phyloP scores from a whole-genome alignment of 2,329 filamentous ascomycete genomes.

The Macroventuria anomochaeta region DNA sequence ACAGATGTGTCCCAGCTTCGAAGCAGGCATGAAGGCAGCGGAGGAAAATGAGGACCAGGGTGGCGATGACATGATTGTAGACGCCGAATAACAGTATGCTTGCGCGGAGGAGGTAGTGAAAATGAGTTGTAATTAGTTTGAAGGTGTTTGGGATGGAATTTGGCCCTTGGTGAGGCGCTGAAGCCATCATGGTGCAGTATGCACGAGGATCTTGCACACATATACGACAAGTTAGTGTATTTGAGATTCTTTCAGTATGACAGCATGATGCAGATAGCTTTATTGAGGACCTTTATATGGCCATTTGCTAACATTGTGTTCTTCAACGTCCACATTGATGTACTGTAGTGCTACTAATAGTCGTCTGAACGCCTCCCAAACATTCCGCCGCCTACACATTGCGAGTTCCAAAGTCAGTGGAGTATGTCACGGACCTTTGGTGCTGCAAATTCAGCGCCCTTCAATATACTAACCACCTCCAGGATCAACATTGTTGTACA shows the following conservation, averaged over 20 bases:
- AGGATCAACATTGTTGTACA: too few relatives aligned
- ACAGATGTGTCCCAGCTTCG: constrained; percentile 25
- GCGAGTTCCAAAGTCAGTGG: too few relatives aligned
- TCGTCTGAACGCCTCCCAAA: too few relatives aligned
- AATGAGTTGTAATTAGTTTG: background rate
- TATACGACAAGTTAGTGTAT: background rate
- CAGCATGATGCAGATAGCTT: too few relatives aligned
- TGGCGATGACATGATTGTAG: constrained; percentile 13
- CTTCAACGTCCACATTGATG: too few relatives aligned
- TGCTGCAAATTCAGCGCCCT: too few relatives aligned
- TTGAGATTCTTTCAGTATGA: background rate
- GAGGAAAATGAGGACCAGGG: constrained; percentile 4
- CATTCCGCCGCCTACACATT: too few relatives aligned
- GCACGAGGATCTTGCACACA: background rate
- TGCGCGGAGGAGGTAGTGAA: background rate
- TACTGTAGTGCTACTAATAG: too few relatives aligned
- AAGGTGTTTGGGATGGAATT: background rate
- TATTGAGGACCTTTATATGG: too few relatives aligned
- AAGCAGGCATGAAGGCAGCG: constrained; percentile 12
- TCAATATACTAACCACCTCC: too few relatives aligned
- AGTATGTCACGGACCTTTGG: too few relatives aligned
- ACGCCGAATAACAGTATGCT: constrained; percentile 4
- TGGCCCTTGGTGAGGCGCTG: background rate
- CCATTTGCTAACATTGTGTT: too few relatives aligned
- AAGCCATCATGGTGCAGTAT: background rate